phyloP scores from a whole-genome alignment of 2,329 filamentous ascomycete species.

The Taxawa tesnikishii region DNA sequence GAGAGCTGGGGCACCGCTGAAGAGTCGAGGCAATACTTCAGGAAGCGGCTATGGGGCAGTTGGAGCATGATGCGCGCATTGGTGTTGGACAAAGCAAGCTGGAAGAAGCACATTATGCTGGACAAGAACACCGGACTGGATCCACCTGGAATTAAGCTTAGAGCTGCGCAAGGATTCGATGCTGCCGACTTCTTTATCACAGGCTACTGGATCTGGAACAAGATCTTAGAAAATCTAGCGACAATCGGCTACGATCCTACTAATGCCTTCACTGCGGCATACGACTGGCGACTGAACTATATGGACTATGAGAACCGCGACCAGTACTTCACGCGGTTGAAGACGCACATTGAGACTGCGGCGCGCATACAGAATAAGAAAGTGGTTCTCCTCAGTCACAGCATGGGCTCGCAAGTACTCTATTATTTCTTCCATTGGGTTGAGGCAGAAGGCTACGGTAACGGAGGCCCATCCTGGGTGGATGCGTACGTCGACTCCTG shows the following conservation, averaged over 20 bases:
- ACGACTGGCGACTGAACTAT: conserved; percentile 92
- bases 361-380: conserved; percentile 64
- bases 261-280: conserved; percentile 54
- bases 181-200: conserved; percentile 89
- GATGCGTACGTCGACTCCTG: conserved; percentile 82
- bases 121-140: conserved; percentile 86
- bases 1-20: conserved; percentile 94
- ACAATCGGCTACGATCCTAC: conserved; percentile 92
- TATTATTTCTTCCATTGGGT: conserved; percentile 81
- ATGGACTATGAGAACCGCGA: conserved; percentile 80
- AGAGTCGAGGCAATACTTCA: conserved; percentile 76
- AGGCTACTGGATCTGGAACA: conserved; percentile 98
- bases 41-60: conserved; percentile 89
- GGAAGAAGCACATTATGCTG: conserved; percentile 96
- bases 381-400: conserved; percentile 78
- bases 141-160: conserved; percentile 77
- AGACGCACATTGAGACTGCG: conserved; percentile 79
- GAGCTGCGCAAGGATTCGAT: conserved; percentile 92
- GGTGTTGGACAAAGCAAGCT: conserved; percentile 81
- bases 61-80: conserved; percentile 98
- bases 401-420: conserved; percentile 92
- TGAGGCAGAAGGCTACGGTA: conserved; percentile 62
- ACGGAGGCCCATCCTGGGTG: conserved; percentile 78
- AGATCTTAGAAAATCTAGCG: conserved; percentile 92
- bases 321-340: conserved; percentile 85